phyloP scores from a whole-genome alignment of 148 eudicot genomes.

The Dianthus caryophyllus region DNA sequence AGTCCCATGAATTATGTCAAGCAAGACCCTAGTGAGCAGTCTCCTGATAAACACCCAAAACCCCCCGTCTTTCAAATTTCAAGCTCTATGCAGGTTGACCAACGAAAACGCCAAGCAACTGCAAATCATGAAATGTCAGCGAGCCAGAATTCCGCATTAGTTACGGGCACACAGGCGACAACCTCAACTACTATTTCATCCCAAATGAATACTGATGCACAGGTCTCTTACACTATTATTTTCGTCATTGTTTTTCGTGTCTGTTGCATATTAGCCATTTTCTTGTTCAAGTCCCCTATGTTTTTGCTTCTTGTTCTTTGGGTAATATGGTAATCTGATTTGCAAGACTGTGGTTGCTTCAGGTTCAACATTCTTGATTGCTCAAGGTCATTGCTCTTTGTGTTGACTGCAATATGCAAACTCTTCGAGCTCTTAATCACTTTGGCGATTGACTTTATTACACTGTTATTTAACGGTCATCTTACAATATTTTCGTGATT shows the following conservation, averaged over 20 bases:
- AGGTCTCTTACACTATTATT: conserved; percentile 36
- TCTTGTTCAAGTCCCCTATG: background rate
- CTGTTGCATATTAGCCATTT: background rate
- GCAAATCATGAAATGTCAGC: conserved; percentile 45
- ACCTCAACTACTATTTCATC: conserved; percentile 31
- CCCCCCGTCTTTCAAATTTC: conserved; percentile 34
- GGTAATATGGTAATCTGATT: background rate
- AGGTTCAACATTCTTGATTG: too few species aligned
- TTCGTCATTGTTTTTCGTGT: background rate
- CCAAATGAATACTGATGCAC: conserved; percentile 35
- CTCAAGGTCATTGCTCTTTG: too few species aligned
- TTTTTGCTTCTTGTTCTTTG: background rate
- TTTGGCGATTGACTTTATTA: too few species aligned
- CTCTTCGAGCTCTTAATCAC: too few species aligned
- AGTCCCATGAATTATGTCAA: conserved; percentile 45
- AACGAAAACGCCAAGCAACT: conserved; percentile 40
- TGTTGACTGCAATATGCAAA: too few species aligned
- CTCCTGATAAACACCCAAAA: conserved; percentile 50
- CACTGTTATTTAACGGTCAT: too few species aligned
- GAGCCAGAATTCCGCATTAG: conserved; percentile 41
- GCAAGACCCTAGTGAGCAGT: conserved; percentile 59
- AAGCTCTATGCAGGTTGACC: conserved; percentile 37
- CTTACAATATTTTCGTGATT: background rate
- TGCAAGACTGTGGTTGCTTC: background rate
- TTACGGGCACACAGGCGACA: conserved; percentile 24